Percentiles rank a stretch among this genome's conserved stretches.
These are phyloP conservation scores for Peronospora belbahrii DNA, from an alignment of 352 stramenopile genomes.

Conservation along the genomic window DNA sequence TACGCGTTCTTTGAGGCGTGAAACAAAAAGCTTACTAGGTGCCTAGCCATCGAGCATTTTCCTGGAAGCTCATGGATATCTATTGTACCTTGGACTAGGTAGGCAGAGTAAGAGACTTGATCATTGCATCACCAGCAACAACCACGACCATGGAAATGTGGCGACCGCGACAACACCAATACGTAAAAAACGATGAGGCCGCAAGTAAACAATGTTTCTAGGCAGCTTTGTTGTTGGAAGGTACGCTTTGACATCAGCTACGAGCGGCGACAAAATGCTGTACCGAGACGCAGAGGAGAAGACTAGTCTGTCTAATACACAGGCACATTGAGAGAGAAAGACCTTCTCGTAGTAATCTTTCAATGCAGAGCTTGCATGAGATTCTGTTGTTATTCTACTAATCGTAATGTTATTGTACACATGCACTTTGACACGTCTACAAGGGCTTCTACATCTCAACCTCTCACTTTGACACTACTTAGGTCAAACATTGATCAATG, in stretches of 20 bases:
- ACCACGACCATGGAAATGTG: too few relatives aligned
- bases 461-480: conserved; percentile 14
- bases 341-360: background rate
- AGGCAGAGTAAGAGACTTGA: too few relatives aligned
- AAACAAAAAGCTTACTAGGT: too few relatives aligned
- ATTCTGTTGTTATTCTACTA: conserved; percentile 4
- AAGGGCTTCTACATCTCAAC: conserved; percentile 7
- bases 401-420: conserved; percentile 21
- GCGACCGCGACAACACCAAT: too few relatives aligned
- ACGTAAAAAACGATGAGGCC: too few relatives aligned
- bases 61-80: too few relatives aligned
- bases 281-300: conserved; percentile 91
- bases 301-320: conserved; percentile 47
- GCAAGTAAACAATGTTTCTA: too few relatives aligned
- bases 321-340: background rate
- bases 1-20: too few relatives aligned
- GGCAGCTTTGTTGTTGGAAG: conserved; percentile 95
- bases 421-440: conserved; percentile 12
- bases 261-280: conserved; percentile 92
- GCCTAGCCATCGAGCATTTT: too few relatives aligned
- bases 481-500: conserved; percentile 7
- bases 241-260: conserved; percentile 95
- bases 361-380: conserved; percentile 5
- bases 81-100: too few relatives aligned
- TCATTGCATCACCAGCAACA: too few relatives aligned